Conservation (phyloP, 1,284 basidiomycete genomes). For the Ceratobasidium sp. region DNA sequence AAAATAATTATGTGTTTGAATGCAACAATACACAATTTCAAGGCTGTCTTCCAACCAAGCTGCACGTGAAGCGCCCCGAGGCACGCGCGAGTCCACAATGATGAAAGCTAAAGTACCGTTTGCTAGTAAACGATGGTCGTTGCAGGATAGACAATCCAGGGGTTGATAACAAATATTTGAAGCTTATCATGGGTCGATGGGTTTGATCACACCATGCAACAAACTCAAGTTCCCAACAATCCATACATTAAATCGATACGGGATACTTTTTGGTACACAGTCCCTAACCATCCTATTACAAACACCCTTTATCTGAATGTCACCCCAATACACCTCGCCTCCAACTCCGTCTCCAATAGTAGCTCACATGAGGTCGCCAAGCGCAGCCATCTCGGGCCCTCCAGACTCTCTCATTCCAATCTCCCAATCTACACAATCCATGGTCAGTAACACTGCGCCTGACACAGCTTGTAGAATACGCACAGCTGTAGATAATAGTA, state of each 20-base stretch:
- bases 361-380: constrained; percentile 61
- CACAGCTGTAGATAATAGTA: constrained; percentile 95
- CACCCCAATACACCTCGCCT: background rate
- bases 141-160: no score
- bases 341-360: background rate
- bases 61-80: no score
- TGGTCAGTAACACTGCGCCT: background rate
- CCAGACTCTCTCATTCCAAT: constrained; percentile 81
- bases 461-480: constrained; percentile 53
- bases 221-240: constrained; percentile 21
- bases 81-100: no score
- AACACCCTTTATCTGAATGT: constrained; percentile 33
- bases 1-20: no score
- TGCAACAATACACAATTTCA: no score
- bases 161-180: constrained; percentile 1
- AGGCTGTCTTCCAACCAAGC: no score
- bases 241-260: constrained; percentile 38
- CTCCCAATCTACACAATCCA: constrained; percentile 69
- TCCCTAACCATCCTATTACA: constrained; percentile 10
- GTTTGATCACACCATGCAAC: background rate
- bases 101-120: no score
- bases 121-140: no score
- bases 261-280: constrained; percentile 44
- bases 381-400: constrained; percentile 77
- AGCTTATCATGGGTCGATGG: background rate